Evolutionary conservation across 495 filamentous ascomycete species (phyloP), one percentile per base, ranked within the genome.

Genomic region (Amphirosellinia nigrospora): DNA sequence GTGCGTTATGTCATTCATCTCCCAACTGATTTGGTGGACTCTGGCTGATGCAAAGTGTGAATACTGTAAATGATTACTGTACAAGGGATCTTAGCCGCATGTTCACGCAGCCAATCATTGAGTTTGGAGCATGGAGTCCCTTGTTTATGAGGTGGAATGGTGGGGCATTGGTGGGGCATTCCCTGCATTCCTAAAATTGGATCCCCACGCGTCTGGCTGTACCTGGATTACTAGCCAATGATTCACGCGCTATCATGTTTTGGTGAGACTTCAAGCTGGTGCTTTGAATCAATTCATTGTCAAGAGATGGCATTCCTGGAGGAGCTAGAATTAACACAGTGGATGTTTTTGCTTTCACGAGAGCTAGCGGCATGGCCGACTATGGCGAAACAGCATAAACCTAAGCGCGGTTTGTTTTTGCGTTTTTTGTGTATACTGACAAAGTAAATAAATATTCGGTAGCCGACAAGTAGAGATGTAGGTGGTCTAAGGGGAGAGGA

Each of bases 211-310:
- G 38, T 21, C 60, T 63, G 60, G 60, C 26, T 19, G 63, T 53
- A 34, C 62, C 62, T 65, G 62, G 13, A 39, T 46, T 58, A 13
- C 8, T 7, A 58, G n/a, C 64, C 64, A 67, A 67, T 67, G 39
- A 67, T 21, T 11, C 46, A 34, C 52, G 39, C 52, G 50, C 26
- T 36, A 38, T 11, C 26, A 19, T 53, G 34, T 56, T 67, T 67
- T 67, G 38, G 26, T 67, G 50, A 67, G 36, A 59, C 64, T 6
- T 19, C n/a, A n/a, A n/a, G n/a, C n/a, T 16, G 13, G 30, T 65
- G 21, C 52, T 23, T n/a, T 67, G 52, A 13, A n/a, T 36, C 38
- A 65, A n/a, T 45, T 16, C 38, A 46, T 56, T 67, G 64, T 66
- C 64, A 66, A 66, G 56, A 28, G 21, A 30, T 19, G 39, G 7